phyloP scores from a whole-genome alignment of 2,329 filamentous ascomycete genomes.

The Talaromyces sp. region DNA sequence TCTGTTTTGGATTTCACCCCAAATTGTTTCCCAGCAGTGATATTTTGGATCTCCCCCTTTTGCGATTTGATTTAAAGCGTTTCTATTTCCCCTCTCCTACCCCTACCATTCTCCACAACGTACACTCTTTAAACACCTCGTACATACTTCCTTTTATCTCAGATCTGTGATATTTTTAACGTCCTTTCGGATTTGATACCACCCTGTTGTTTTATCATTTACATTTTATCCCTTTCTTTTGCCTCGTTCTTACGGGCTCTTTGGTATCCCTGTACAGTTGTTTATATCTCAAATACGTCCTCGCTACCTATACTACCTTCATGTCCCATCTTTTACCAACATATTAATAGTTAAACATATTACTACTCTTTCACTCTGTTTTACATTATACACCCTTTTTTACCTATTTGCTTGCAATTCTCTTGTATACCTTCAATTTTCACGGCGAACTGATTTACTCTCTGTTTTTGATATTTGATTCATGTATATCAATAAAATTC shows the following conservation, averaged over 20 bases:
- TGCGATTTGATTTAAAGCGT: slow-evolving; percentile 6
- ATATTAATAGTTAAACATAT: slow-evolving; percentile 25
- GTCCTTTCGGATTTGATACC: slow-evolving; percentile 32
- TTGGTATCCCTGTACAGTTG: slow-evolving; percentile 19
- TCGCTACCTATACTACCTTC: slow-evolving; percentile 6
- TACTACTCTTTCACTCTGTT: slow-evolving; percentile 14
- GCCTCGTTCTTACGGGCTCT: not conserved
- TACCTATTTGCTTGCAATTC: not conserved
- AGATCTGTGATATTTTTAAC: slow-evolving; percentile 26
- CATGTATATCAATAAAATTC: not conserved
- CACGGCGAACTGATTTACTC: not conserved
- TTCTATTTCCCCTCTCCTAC: not conserved
- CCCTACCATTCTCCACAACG: slow-evolving; percentile 1
- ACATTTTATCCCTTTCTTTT: slow-evolving; percentile 4
- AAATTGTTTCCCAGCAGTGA: not conserved
- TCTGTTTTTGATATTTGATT: too few relatives aligned
- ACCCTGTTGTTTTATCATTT: slow-evolving; percentile 14
- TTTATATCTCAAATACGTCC: slow-evolving; percentile 1
- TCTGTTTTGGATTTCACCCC: not conserved
- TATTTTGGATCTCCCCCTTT: not conserved
- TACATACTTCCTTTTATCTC: slow-evolving; percentile 20
- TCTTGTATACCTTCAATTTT: not conserved
- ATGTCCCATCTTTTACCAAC: slow-evolving; percentile 22
- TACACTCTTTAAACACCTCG: slow-evolving; percentile 13
- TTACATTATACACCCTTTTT: slow-evolving; percentile 12